Conservation (phyloP, 345 rosid genomes). For the Eucalyptus pauciflora region DNA sequence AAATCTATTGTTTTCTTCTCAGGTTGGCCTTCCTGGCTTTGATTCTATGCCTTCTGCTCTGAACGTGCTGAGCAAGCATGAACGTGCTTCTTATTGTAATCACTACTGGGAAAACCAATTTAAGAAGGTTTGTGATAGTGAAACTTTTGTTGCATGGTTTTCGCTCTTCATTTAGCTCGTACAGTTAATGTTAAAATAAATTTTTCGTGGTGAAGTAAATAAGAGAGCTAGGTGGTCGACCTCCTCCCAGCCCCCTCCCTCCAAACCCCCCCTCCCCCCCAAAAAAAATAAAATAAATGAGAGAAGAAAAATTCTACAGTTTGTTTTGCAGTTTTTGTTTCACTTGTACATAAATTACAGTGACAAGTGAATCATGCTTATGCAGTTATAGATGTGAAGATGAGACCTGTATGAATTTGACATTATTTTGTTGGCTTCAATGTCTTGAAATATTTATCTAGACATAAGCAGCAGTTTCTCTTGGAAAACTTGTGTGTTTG, state of each 20-base stretch:
- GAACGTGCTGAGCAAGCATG: slow-evolving; percentile 89
- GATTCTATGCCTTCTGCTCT: slow-evolving; percentile 96
- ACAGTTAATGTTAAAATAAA: background rate
- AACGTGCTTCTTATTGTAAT: slow-evolving; percentile 97
- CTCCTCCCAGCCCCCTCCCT: background rate
- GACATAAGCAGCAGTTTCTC: background rate
- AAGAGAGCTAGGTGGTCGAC: background rate
- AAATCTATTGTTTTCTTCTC: slow-evolving; percentile 7
- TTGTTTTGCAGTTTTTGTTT: background rate
- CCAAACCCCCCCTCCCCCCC: rapidly evolving
- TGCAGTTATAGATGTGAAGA: background rate
- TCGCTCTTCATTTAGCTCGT: background rate
- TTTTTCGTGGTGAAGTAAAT: background rate
- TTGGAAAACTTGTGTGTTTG: background rate
- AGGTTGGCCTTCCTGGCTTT: slow-evolving; percentile 99
- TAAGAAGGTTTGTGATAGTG: slow-evolving; percentile 53
- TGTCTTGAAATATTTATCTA: background rate
- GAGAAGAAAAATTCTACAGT: background rate
- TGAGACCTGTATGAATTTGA: background rate
- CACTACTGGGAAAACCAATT: slow-evolving; percentile 93
- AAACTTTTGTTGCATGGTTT: background rate
- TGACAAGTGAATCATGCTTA: background rate
- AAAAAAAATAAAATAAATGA: background rate
- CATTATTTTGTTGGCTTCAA: background rate
- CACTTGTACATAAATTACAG: background rate